These are phyloP conservation scores for Geoglossum glabrum DNA, from an alignment of 495 filamentous ascomycete genomes.

Conservation along the genomic window DNA sequence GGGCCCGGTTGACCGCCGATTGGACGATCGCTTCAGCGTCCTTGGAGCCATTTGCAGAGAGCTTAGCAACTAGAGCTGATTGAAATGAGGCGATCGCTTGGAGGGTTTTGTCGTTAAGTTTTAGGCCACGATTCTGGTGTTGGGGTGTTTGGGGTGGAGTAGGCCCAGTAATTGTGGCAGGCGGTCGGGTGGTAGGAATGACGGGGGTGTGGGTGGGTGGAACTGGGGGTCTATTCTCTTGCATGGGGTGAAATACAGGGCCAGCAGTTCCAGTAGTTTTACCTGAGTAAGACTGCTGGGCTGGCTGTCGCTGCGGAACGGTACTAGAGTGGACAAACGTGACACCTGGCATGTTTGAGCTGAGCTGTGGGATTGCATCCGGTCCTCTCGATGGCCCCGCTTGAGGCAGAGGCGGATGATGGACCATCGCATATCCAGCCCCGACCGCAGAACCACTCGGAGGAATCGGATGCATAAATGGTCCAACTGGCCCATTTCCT, in stretches of 20 bases:
- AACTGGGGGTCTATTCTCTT: not conserved
- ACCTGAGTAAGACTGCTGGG: not conserved
- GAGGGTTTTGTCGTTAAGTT: not conserved
- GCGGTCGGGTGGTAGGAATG: not conserved
- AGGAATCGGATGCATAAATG: not conserved
- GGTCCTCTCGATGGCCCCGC: not conserved
- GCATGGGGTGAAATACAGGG: not conserved
- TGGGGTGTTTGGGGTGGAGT: not conserved
- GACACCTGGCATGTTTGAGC: not conserved
- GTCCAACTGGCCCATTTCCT: not conserved
- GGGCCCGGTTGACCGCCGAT: conserved; percentile 4
- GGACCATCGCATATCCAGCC: not conserved
- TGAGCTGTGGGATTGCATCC: not conserved
- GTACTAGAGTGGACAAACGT: not conserved
- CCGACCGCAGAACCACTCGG: not conserved
- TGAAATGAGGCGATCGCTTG: conserved; percentile 3
- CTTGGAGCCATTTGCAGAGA: not conserved
- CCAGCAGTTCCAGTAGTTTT: not conserved
- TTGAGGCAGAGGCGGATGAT: not conserved
- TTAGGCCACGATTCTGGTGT: not conserved
- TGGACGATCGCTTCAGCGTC: not conserved
- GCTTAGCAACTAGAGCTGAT: not conserved
- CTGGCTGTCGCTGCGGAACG: not conserved
- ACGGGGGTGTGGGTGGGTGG: not conserved
- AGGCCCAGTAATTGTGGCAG: not conserved